Base-by-base conservation (phyloP, 495 filamentous ascomycete genomes). In the Podospora fimiseda region DNA sequence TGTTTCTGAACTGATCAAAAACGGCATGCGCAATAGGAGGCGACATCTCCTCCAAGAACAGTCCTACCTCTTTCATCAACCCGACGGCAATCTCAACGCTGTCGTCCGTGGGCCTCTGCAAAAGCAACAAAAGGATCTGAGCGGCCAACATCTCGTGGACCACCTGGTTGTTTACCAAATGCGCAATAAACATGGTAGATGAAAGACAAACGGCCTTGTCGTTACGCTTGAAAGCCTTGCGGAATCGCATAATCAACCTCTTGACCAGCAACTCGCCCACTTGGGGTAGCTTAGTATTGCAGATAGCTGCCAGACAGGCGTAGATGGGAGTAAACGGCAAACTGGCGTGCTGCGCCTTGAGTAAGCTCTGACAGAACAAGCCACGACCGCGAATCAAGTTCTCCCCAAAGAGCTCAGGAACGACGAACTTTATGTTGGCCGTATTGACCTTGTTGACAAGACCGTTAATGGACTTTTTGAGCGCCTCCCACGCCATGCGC, bases 401-500 rank as follows among this genome's bases (percentile, higher is more conserved):
- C 71, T 99, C 94, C 15, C 80, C 80, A 68, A 99, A 97, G 24
- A 97, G 76, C 64, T 99, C 93, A 0, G 90, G 91, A 7, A 96
- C 89, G 55, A 99, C 96, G 60, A 86, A 81, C 69, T 97, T 97
- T 77, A 99, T 97, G 61, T 99, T 99, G 16, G 86, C 87, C 37
- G 88, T 85, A 69, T 96, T 99, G 72, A 96, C 84, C 69, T 99
- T 99, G 75, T 99, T 99, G 73, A 97, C 92, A 23, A 99, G 72
- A 61, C 93, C 93, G 65, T 99, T 96, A 74, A 99, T 95, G 16
- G 87, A 91, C 75, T 99, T 99, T 74, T 99, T 99, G 64, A 97
- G 68, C 9, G 93, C 92, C 67, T 97, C 94, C 94, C 94, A 97
- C 2, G 92, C 90, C 89, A 99, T 93, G 46, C 94, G 87, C 75